phyloP scores from a whole-genome alignment of 1,284 basidiomycete species.

The Ustilago crameri region DNA sequence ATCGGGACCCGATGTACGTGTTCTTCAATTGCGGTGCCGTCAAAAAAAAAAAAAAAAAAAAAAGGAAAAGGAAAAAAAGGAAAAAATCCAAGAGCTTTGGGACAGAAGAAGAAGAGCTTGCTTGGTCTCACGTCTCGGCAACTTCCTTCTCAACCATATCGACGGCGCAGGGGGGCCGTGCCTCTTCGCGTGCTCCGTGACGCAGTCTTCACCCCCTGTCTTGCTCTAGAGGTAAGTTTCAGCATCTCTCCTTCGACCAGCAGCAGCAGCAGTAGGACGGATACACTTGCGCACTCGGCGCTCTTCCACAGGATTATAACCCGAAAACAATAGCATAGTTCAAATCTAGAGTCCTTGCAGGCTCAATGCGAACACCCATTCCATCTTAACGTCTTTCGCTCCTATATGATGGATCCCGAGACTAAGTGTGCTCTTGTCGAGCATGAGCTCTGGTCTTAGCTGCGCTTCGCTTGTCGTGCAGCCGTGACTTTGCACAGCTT shows the following conservation, averaged over 20 bases:
- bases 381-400: conserved; percentile 66
- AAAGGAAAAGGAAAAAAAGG: conserved; percentile 10
- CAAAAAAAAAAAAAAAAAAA: too few species aligned
- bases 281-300: not conserved
- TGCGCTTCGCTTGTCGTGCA: too few species aligned
- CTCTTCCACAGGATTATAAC: conserved; percentile 54
- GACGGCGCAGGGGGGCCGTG: conserved; percentile 15
- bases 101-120: not conserved
- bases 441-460: not conserved
- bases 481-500: too few species aligned
- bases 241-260: not conserved
- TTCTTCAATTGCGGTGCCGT: not conserved
- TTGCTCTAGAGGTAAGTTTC: conserved; percentile 3
- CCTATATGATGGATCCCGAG: conserved; percentile 61
- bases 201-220: not conserved
- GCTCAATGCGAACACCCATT: conserved; percentile 57
- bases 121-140: not conserved
- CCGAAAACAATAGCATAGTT: conserved; percentile 57
- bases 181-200: not conserved
- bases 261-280: conserved; percentile 10
- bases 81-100: too few species aligned
- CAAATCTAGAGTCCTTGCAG: conserved; percentile 53
- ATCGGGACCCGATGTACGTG: not conserved
- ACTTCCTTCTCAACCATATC: conserved; percentile 8
- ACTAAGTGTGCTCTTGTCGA: not conserved